Conservation (phyloP, 208 protist species). For the Phytomonas sp. region DNA sequence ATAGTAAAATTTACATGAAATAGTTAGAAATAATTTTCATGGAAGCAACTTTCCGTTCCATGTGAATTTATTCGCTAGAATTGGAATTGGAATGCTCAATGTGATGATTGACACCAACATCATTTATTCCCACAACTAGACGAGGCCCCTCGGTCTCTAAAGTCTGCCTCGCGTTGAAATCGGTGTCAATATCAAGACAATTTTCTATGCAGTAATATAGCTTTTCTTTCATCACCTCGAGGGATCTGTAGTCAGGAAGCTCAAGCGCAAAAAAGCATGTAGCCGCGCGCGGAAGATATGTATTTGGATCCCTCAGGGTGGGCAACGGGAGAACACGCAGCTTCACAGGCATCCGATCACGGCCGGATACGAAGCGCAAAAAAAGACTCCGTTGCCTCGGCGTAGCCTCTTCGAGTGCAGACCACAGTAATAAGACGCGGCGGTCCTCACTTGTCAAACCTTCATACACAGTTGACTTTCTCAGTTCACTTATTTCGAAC, state of each 20-base stretch:
- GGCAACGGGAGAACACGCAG: slow-evolving; percentile 70
- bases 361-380: slow-evolving; percentile 87
- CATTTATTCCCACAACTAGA: slow-evolving; percentile 56
- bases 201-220: slow-evolving; percentile 94
- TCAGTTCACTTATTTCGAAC: slow-evolving; percentile 80
- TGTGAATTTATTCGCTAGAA: background rate
- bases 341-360: slow-evolving; percentile 83
- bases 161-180: slow-evolving; percentile 78
- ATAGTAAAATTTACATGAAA: background rate
- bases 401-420: slow-evolving; percentile 78
- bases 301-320: slow-evolving; percentile 73
- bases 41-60: background rate
- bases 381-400: slow-evolving; percentile 80
- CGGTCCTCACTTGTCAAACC: slow-evolving; percentile 69
- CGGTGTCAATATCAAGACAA: slow-evolving; percentile 92
- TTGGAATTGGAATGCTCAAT: slow-evolving; percentile 13
- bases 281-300: slow-evolving; percentile 81
- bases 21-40: background rate
- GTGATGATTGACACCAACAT: slow-evolving; percentile 6
- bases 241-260: slow-evolving; percentile 90
- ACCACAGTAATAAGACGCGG: slow-evolving; percentile 87
- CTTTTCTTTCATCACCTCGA: slow-evolving; percentile 90
- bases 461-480: slow-evolving; percentile 76
- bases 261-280: slow-evolving; percentile 96
- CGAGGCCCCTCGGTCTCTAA: slow-evolving; percentile 76